Percentiles rank a stretch among this genome's conserved stretches.
Evolutionary conservation across 495 filamentous ascomycete genomes (phyloP).

Genomic region (Pyronema omphalodes): DNA sequence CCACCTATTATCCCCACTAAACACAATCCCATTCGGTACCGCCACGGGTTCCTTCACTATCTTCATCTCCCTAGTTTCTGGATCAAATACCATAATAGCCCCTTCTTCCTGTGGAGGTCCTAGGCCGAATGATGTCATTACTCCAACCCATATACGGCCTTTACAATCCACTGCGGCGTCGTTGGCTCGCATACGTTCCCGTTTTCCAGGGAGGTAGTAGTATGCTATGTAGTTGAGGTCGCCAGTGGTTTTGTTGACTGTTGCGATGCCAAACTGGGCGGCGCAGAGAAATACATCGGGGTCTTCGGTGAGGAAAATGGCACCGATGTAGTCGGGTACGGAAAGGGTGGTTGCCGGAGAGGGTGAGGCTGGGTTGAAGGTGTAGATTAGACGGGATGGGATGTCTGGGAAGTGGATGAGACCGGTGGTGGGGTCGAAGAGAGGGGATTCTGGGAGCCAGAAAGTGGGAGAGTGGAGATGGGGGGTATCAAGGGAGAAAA

Average conservation of each 20-base stretch:
- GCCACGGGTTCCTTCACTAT: constrained; percentile 14
- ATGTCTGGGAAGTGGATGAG: constrained; percentile 16
- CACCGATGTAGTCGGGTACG: neutral
- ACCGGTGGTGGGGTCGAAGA: constrained; percentile 7
- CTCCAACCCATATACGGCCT: constrained; percentile 19
- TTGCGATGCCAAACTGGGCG: constrained; percentile 15
- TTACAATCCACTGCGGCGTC: constrained; percentile 17
- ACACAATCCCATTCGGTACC: constrained; percentile 20
- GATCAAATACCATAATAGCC: constrained; percentile 4
- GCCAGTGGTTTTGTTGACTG: constrained; percentile 16
- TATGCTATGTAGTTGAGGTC: constrained; percentile 15
- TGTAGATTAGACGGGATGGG: constrained; percentile 10
- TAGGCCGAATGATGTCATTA: constrained; percentile 18
- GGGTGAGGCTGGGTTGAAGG: constrained; percentile 8
- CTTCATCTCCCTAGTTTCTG: no score
- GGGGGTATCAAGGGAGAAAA: constrained; percentile 10
- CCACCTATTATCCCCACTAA: constrained; percentile 11
- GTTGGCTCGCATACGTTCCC: constrained; percentile 19
- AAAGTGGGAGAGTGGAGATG: constrained; percentile 12
- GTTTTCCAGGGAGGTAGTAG: constrained; percentile 10
- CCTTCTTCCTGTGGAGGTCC: constrained; percentile 11
- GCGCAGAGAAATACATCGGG: neutral
- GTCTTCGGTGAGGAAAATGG: neutral
- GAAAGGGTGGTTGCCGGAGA: neutral
- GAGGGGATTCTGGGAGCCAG: constrained; percentile 14